Conservation (phyloP, 352 stramenopile species). For the Thalassiosira livingstoniorum region DNA sequence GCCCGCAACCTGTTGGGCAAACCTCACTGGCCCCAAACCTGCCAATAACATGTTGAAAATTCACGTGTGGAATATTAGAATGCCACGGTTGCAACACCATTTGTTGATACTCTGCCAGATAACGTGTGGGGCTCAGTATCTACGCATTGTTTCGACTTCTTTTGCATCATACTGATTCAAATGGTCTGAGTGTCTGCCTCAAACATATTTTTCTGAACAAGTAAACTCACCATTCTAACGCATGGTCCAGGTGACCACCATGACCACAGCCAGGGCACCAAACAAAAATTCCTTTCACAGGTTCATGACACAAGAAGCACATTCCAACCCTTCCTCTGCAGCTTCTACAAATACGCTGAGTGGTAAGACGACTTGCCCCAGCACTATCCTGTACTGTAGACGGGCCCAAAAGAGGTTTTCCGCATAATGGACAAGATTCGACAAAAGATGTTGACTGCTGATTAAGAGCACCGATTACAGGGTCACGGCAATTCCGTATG, state of each 20-base stretch:
- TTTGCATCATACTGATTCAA: no score
- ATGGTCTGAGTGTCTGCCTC: no score
- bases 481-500: slow-evolving; percentile 78
- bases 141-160: no score
- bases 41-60: background rate
- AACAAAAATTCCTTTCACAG: slow-evolving; percentile 84
- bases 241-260: slow-evolving; percentile 68
- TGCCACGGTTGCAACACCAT: no score
- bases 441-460: slow-evolving; percentile 78
- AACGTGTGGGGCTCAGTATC: no score
- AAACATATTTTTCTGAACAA: no score
- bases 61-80: background rate
- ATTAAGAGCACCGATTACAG: slow-evolving; percentile 79
- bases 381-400: slow-evolving; percentile 39
- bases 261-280: slow-evolving; percentile 80
- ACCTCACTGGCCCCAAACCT: slow-evolving; percentile 66
- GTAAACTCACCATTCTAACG: slow-evolving; percentile 77
- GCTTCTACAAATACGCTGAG: slow-evolving; percentile 72
- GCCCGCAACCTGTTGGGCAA: slow-evolving; percentile 82
- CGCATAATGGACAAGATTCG: slow-evolving; percentile 76
- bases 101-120: no score
- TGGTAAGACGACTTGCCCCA: slow-evolving; percentile 17
- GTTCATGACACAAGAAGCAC: slow-evolving; percentile 84
- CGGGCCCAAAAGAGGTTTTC: slow-evolving; percentile 69
- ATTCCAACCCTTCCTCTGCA: slow-evolving; percentile 78